These are phyloP conservation scores for Canna indica DNA, from an alignment of 176 grass and related monocot genomes.

Conservation along the genomic window DNA sequence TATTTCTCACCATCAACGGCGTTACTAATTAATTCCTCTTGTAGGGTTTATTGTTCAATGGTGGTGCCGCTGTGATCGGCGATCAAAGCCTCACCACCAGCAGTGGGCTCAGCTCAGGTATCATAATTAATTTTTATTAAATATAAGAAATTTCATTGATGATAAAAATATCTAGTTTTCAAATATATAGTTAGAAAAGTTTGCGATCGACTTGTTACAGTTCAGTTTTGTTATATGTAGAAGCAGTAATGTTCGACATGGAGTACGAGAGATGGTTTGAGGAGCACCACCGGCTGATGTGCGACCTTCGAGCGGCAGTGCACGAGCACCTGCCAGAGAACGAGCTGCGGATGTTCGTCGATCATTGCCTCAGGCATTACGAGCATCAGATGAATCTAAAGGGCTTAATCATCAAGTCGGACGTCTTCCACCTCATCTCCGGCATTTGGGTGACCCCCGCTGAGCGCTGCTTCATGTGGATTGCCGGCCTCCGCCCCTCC, in stretches of 20 bases:
- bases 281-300: conserved; percentile 6
- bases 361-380: conserved; percentile 25
- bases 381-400: conserved; percentile 33
- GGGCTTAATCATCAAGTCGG: conserved; percentile 28
- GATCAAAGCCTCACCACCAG: conserved; percentile 15
- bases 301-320: conserved; percentile 5
- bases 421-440: conserved; percentile 46
- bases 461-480: conserved; percentile 69
- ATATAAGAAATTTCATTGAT: not conserved
- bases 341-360: conserved; percentile 36
- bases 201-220: too few species aligned
- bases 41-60: not conserved
- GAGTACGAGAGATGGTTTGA: conserved; percentile 6
- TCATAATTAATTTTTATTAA: not conserved
- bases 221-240: not conserved
- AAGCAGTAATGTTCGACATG: conserved; percentile 11
- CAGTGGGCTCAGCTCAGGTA: conserved; percentile 40
- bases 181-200: too few species aligned
- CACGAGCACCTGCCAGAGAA: not conserved
- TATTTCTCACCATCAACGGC: not conserved
- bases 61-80: conserved; percentile 28
- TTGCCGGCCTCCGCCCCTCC: conserved; percentile 51
- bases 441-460: conserved; percentile 43
- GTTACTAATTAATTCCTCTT: not conserved
- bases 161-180: too few species aligned